Evolutionary conservation across 305 asterid species (phyloP).

Genomic region (Rubia peregrina): DNA sequence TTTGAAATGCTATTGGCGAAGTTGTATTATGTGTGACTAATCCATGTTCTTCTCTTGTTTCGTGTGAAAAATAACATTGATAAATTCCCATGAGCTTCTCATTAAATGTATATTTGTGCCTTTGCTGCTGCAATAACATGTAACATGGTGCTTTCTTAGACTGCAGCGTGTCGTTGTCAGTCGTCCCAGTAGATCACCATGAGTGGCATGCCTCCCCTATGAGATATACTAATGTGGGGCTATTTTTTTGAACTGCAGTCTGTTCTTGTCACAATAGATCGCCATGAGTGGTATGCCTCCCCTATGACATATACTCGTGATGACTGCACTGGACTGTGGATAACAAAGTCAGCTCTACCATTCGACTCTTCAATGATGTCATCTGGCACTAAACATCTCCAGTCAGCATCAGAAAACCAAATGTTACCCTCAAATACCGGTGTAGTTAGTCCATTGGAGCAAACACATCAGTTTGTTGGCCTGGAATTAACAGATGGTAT

Average conservation of each 20-base stretch:
- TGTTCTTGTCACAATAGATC: slow-evolving; percentile 93
- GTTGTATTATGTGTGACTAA: not conserved
- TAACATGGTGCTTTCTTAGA: slow-evolving; percentile 2
- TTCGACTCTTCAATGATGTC: slow-evolving; percentile 48
- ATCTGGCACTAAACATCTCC: slow-evolving; percentile 31
- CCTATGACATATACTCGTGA: slow-evolving; percentile 85
- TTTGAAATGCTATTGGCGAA: not conserved
- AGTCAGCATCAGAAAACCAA: slow-evolving; percentile 37
- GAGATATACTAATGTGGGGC: slow-evolving; percentile 46
- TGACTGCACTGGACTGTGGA: slow-evolving; percentile 89
- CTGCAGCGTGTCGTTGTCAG: slow-evolving; percentile 61
- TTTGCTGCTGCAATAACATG: not conserved
- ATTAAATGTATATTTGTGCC: not conserved
- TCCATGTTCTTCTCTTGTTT: not conserved
- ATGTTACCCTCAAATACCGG: slow-evolving; percentile 37
- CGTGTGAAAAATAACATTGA: not conserved
- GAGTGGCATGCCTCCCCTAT: slow-evolving; percentile 98
- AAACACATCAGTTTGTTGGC: slow-evolving; percentile 45
- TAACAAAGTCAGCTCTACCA: slow-evolving; percentile 61
- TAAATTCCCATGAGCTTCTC: not conserved
- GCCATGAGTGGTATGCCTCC: slow-evolving; percentile 98
- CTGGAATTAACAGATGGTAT: slow-evolving; percentile 62
- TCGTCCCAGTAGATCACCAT: slow-evolving; percentile 88
- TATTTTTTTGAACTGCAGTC: slow-evolving; percentile 54
- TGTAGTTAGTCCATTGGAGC: slow-evolving; percentile 56